Evolutionary conservation across 1,284 basidiomycete genomes (phyloP), one percentile per base, ranked within the genome.

Genomic region (Apiotrichum domesticum): DNA sequence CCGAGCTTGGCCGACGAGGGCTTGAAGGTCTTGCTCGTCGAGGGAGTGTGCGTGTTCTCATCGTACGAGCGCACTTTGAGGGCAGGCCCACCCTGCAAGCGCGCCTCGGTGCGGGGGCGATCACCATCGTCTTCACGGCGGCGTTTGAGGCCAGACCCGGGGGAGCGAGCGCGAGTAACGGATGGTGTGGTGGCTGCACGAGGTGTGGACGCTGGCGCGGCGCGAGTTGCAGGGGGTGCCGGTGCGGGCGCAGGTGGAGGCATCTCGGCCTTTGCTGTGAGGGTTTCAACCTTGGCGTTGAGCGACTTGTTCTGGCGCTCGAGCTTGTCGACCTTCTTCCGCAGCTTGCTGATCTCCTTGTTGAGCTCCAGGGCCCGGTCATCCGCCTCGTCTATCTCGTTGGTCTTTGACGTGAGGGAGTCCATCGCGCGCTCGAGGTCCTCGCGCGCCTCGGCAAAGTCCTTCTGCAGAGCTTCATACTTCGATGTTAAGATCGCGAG

Each of bases 401-500:
- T 48, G 21, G 54, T 60, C 54, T 63, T 63, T 35, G 54, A 46
- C 1, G 51, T 45, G 10, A 61, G 56, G 11, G 49, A 48, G 11
- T 42, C 51, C 10, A 47, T 39, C 4, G 58, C 50, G 3, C 60
- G 48, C 46, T 59, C 29, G 0, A 62, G n/a, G 44, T 62, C 60
- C 43, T 62, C 60, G 32, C 51, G 34, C 7, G 54, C 40, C n/a
- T 56, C 55, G 1, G 37, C 54, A 10, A 72, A 52, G 43, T 54
- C 74, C 53, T 59, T 60, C 59, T 42, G 33, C 10, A 66, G 58
- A 2, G 53, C 54, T 29, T 62, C 58, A 34, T 57, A 66, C 62
- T 80, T 69, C 54, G 76, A 11, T 6, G 32, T 9, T 11, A 57
- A 53, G 3, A 33, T 45, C 1, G 35, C 40, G 1, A 54, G 13